Conservation (phyloP, 306 rosid genomes). For the Vicia faba region DNA sequence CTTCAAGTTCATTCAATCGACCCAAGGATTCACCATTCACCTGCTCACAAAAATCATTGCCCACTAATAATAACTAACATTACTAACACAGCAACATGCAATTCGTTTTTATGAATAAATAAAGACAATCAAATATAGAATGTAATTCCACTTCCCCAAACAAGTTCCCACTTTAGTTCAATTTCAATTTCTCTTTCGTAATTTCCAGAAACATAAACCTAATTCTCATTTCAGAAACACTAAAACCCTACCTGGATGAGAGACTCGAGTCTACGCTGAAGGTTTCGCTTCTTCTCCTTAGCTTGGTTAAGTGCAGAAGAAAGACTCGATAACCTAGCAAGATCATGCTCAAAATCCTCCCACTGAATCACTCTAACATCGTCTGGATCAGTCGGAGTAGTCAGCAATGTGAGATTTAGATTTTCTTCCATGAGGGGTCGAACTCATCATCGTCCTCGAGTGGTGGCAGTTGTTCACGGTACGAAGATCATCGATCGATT, state of each 20-base stretch:
- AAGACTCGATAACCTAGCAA: conserved; percentile 78
- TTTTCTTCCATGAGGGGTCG: conserved; percentile 67
- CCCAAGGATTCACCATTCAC: conserved; percentile 70
- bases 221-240: background rate
- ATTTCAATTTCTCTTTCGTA: background rate
- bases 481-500: conserved; percentile 42
- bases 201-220: conserved; percentile 2
- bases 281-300: conserved; percentile 59
- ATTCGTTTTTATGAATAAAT: background rate
- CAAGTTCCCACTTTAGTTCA: background rate
- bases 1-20: conserved; percentile 73
- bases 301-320: conserved; percentile 74
- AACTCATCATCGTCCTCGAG: conserved; percentile 79
- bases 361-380: conserved; percentile 63
- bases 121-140: conserved; percentile 2
- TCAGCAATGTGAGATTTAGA: conserved; percentile 34
- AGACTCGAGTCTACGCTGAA: conserved; percentile 58
- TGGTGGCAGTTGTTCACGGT: conserved; percentile 35
- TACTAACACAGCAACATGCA: conserved; percentile 10
- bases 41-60: conserved; percentile 63
- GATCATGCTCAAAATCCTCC: conserved; percentile 88
- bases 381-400: conserved; percentile 50
- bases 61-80: conserved; percentile 45
- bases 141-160: conserved; percentile 20
- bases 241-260: conserved; percentile 72